Evolutionary conservation across 768 basidiomycete genomes (phyloP), one percentile per base, ranked within the genome.

Genomic region (Tremella mesenterica): DNA sequence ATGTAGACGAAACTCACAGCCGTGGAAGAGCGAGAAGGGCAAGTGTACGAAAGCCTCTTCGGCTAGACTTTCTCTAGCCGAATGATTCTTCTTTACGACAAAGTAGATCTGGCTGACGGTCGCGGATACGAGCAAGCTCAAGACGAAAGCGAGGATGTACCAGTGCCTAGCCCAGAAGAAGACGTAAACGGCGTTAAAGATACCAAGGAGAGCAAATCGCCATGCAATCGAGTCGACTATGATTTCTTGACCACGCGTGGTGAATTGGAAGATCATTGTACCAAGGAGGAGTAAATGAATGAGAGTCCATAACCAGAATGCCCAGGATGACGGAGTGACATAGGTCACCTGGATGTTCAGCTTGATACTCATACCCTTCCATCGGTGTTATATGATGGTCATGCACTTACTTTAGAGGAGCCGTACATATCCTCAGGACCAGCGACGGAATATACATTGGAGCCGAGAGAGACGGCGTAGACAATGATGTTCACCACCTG

Each of bases 1-100:
- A 12, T 33, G 2, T 4, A 4, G 23, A 28, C 31, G 10, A 31
- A n/a, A 63, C 69, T 60, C 46, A 71, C 70, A 71, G 27, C 90
- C 92, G 66, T 95, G 90, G 75, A 86, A 95, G 44, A 96, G 82
- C 1, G 87, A 91, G 81, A 97, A 96, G 2, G 95, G 95, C 16
- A 95, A 83, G 73, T 96, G 91, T 39, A 96, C 79, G 57, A 93
- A 91, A 58, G 92, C 71, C 74, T 95, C 91, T 58, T 93, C 90
- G 20, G 78, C 77, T 39, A 79, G 60, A 55, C 69, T 80, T 64
- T 85, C 78, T 25, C 86, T 75, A 25, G 78, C 72, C 71, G 90
- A 83, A 57, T 82, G 80, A 75, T 90, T 88, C 58, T 67, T 63
- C 80, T 93, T 92, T 69, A 96, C 85, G 54, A 87, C 77, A 70